Conservation (phyloP, 1,139 yeast genomes). For the Protomyces macrosporus region DNA sequence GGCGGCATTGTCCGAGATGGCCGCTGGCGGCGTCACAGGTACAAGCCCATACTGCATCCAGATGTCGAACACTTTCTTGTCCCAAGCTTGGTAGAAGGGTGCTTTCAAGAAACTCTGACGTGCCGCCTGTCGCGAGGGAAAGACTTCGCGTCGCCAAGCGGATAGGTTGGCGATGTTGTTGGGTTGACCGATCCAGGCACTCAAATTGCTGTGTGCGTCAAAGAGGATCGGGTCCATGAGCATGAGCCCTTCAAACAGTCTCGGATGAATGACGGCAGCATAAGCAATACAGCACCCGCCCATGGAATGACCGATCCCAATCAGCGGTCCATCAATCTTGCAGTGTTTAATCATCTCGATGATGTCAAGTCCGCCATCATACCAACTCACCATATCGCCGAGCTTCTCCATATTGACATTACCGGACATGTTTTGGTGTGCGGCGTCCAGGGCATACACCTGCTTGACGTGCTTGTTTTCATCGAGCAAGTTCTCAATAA, state of each 20-base stretch:
- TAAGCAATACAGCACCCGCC: slow-evolving; percentile 30
- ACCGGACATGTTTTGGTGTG: slow-evolving; percentile 30
- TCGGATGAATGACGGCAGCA: slow-evolving; percentile 26
- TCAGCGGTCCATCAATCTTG: slow-evolving; percentile 23
- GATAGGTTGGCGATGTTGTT: slow-evolving; percentile 23
- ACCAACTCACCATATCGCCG: slow-evolving; percentile 28
- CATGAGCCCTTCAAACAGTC: slow-evolving; percentile 28
- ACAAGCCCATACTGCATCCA: slow-evolving; percentile 28
- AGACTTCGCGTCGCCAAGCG: slow-evolving; percentile 28
- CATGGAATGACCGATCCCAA: slow-evolving; percentile 32
- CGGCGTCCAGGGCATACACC: slow-evolving; percentile 30
- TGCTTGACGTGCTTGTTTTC: slow-evolving; percentile 12
- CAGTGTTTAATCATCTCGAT: slow-evolving; percentile 25
- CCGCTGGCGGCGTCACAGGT: slow-evolving; percentile 23
- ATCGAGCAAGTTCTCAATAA: slow-evolving; percentile 15
- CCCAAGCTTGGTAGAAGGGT: slow-evolving; percentile 29
- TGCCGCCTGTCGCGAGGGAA: slow-evolving; percentile 30
- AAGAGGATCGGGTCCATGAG: slow-evolving; percentile 31
- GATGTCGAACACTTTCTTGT: slow-evolving; percentile 28
- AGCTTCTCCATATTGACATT: slow-evolving; percentile 28
- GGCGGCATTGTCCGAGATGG: slow-evolving; percentile 24
- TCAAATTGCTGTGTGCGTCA: background rate
- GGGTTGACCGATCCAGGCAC: background rate
- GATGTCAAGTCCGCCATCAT: slow-evolving; percentile 29
- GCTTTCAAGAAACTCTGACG: slow-evolving; percentile 22